Conservation (phyloP, 192 early-diverging fungal genomes). For the Coemansia reversa region DNA sequence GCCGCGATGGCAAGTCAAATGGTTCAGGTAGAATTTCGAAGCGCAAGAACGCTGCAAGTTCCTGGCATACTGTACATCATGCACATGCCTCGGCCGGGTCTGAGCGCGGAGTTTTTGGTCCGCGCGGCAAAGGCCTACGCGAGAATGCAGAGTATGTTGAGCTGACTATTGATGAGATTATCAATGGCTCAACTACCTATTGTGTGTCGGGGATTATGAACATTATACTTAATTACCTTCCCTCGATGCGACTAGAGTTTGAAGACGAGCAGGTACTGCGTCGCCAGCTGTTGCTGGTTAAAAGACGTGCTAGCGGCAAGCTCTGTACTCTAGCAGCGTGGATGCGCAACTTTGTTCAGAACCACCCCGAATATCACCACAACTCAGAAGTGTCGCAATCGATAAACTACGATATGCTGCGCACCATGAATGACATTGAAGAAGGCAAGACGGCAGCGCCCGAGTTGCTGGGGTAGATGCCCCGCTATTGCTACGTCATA, state of each 20-base stretch:
- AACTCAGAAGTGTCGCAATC: slow-evolving; percentile 83
- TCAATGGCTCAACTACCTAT: slow-evolving; percentile 76
- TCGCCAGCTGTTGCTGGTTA: slow-evolving; percentile 76
- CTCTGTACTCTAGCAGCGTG: slow-evolving; percentile 86
- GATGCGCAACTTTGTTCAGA: slow-evolving; percentile 82
- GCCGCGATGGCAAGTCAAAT: slow-evolving; percentile 39
- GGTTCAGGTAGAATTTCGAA: slow-evolving; percentile 37
- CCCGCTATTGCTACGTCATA: neutral
- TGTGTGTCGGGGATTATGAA: slow-evolving; percentile 74
- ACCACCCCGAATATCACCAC: slow-evolving; percentile 82
- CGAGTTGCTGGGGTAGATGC: slow-evolving; percentile 33
- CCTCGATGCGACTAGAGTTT: slow-evolving; percentile 69
- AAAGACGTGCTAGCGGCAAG: slow-evolving; percentile 75
- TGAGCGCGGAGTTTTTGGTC: slow-evolving; percentile 9
- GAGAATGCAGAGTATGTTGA: slow-evolving; percentile 64
- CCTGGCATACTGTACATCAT: slow-evolving; percentile 9
- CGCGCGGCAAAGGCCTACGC: slow-evolving; percentile 8
- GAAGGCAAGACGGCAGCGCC: slow-evolving; percentile 39
- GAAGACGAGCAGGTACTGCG: slow-evolving; percentile 70
- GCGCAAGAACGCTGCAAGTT: slow-evolving; percentile 17
- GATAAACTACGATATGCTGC: slow-evolving; percentile 84
- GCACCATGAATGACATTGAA: slow-evolving; percentile 50
- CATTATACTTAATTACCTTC: slow-evolving; percentile 77
- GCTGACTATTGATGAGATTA: slow-evolving; percentile 88
- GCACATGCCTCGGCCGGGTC: neutral